Conservation (phyloP, 345 rosid species). For the Jatropha curcas region DNA sequence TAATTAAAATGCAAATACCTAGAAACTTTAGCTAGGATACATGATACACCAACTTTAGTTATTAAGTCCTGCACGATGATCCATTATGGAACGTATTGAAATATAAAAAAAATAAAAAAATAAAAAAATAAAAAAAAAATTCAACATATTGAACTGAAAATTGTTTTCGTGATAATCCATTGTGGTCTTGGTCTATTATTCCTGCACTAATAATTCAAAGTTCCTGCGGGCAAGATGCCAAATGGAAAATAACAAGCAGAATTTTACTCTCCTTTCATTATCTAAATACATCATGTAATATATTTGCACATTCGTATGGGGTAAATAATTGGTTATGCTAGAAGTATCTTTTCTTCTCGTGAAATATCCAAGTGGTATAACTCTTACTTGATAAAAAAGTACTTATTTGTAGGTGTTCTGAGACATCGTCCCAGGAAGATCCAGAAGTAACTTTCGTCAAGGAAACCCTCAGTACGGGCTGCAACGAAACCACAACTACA, state of each 20-base stretch:
- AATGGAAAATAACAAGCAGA: background rate
- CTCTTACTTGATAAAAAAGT: background rate
- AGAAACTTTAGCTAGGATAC: background rate
- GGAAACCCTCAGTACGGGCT: constrained; percentile 52
- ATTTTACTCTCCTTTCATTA: background rate
- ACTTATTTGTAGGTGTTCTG: constrained; percentile 48
- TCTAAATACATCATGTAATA: background rate
- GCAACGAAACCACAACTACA: constrained; percentile 37
- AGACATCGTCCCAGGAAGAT: constrained; percentile 48
- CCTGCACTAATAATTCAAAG: background rate
- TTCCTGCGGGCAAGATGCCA: background rate
- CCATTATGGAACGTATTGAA: no score
- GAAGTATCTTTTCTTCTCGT: background rate
- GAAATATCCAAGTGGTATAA: background rate
- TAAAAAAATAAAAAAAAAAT: background rate
- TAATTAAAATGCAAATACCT: background rate
- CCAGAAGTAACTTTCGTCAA: constrained; percentile 48
- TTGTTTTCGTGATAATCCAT: background rate
- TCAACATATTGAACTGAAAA: background rate
- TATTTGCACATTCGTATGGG: background rate
- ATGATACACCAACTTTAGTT: no score
- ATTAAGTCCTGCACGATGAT: no score
- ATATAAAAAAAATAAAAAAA: no score
- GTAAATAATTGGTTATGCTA: background rate
- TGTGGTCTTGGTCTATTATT: background rate